Conservation (phyloP, 257 asterid genomes). For the Salvia rosmarinus region DNA sequence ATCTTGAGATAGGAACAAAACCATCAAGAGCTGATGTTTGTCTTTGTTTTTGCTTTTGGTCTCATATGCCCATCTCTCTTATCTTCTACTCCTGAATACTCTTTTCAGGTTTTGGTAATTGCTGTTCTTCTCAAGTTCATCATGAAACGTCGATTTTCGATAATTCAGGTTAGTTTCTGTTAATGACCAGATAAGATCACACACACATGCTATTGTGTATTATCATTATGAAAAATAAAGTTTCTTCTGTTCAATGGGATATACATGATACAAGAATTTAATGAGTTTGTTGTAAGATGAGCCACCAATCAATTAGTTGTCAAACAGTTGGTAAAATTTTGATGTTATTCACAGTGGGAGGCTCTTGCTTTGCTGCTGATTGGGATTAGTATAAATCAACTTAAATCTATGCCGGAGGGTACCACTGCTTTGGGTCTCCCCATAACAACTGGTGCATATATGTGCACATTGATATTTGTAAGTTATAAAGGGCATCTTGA, state of each 20-base stretch:
- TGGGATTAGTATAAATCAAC: conserved; percentile 92
- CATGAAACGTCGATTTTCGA: conserved; percentile 89
- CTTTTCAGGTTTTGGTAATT: conserved; percentile 83
- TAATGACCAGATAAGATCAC: not conserved
- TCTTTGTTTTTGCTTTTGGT: not conserved
- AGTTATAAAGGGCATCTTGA: conserved; percentile 48
- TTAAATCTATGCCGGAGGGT: conserved; percentile 84
- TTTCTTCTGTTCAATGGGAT: not conserved
- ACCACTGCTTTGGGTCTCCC: conserved; percentile 84
- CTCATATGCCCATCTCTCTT: conserved; percentile 6
- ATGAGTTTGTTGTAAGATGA: conserved; percentile 23
- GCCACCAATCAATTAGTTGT: not conserved
- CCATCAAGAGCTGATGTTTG: conserved; percentile 27
- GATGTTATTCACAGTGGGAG: conserved; percentile 73
- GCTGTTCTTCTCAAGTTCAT: conserved; percentile 83
- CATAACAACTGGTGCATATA: conserved; percentile 78
- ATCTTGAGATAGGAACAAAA: conserved; percentile 10
- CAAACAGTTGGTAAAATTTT: conserved; percentile 14
- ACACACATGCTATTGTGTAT: conserved; percentile 5
- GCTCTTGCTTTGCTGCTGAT: conserved; percentile 98
- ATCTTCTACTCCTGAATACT: conserved; percentile 1
- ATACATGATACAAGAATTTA: conserved; percentile 11
- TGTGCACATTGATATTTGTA: conserved; percentile 88
- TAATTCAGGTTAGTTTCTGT: conserved; percentile 76
- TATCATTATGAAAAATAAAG: not conserved